phyloP scores from a whole-genome alignment of 2,329 filamentous ascomycete genomes.

The Pyricularia sp. region DNA sequence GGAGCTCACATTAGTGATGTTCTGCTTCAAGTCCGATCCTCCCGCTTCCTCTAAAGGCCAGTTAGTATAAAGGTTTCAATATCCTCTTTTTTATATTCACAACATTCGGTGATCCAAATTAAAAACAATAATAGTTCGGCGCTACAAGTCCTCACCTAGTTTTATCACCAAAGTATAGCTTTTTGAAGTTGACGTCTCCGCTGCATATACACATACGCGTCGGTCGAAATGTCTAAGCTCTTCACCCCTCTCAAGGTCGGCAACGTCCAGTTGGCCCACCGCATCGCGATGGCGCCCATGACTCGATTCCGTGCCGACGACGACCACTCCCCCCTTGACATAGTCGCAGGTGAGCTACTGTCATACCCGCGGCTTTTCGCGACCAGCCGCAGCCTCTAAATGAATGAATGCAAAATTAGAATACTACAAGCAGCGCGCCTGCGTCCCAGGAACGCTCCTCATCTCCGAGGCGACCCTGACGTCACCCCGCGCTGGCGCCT shows the following conservation, averaged over 20 bases:
- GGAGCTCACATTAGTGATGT: too few relatives aligned
- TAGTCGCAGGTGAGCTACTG: slow-evolving; percentile 14
- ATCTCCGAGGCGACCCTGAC: slow-evolving; percentile 33
- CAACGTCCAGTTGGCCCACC: slow-evolving; percentile 31
- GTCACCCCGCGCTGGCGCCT: slow-evolving; percentile 20
- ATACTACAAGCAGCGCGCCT: slow-evolving; percentile 31
- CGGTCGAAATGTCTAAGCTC: background rate
- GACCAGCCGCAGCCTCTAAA: too few relatives aligned
- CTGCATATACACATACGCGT: background rate
- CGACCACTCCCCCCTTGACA: slow-evolving; percentile 10
- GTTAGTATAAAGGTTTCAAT: too few relatives aligned
- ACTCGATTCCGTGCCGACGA: slow-evolving; percentile 38
- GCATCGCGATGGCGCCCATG: slow-evolving; percentile 36
- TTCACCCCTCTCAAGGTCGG: slow-evolving; percentile 26
- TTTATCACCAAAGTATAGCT: too few relatives aligned
- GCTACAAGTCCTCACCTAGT: background rate
- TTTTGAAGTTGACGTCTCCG: background rate
- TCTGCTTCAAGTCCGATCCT: too few relatives aligned
- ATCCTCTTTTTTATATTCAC: too few relatives aligned
- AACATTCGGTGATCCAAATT: too few relatives aligned
- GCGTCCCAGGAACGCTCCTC: slow-evolving; percentile 25
- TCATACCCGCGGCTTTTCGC: background rate
- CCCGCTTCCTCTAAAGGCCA: too few relatives aligned
- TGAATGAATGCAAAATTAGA: too few relatives aligned
- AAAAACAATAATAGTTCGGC: background rate